Percentiles rank a stretch among this genome's conserved stretches.
phyloP scores from a whole-genome alignment of 2,329 filamentous ascomycete species.

The Tolypocladium cylindrosporum region DNA sequence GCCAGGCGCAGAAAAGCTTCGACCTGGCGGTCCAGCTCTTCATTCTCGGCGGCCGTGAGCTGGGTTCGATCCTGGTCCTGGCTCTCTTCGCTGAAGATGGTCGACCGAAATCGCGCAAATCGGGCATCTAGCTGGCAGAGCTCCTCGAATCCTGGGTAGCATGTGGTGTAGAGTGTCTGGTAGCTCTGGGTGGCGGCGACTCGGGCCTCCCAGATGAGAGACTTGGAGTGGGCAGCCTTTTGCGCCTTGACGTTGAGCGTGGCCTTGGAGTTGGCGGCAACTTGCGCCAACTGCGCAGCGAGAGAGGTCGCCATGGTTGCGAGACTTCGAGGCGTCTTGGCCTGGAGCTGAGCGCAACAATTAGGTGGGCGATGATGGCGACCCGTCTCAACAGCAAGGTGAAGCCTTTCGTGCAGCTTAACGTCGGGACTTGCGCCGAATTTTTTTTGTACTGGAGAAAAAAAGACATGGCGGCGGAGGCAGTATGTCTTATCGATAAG shows the following conservation, averaged over 20 bases:
- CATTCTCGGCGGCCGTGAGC: slow-evolving; percentile 74
- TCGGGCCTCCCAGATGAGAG: slow-evolving; percentile 81
- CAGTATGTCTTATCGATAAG: slow-evolving; percentile 23
- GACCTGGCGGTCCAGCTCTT: slow-evolving; percentile 65
- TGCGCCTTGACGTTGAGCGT: slow-evolving; percentile 89
- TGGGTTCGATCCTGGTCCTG: slow-evolving; percentile 78
- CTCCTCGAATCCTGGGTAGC: slow-evolving; percentile 82
- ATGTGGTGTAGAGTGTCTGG: slow-evolving; percentile 79
- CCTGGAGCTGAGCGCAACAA: slow-evolving; percentile 2
- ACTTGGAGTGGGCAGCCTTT: slow-evolving; percentile 85
- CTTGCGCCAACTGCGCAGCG: slow-evolving; percentile 85
- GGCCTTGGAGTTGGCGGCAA: slow-evolving; percentile 81
- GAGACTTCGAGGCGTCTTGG: slow-evolving; percentile 9
- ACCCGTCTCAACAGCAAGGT: neutral
- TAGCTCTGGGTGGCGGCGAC: slow-evolving; percentile 83
- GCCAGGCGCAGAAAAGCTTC: slow-evolving; percentile 76
- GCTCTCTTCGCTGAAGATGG: slow-evolving; percentile 89
- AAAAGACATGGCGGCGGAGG: slow-evolving; percentile 9
- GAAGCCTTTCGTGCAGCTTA: neutral
- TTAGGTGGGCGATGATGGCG: neutral
- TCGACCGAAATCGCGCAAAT: slow-evolving; percentile 64
- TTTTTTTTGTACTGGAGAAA: slow-evolving; percentile 5
- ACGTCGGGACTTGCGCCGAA: neutral
- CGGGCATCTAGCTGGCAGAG: slow-evolving; percentile 77
- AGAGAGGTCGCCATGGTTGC: slow-evolving; percentile 69